Conservation (phyloP, 163 green algal genomes). For the Scenedesmus sp. region DNA sequence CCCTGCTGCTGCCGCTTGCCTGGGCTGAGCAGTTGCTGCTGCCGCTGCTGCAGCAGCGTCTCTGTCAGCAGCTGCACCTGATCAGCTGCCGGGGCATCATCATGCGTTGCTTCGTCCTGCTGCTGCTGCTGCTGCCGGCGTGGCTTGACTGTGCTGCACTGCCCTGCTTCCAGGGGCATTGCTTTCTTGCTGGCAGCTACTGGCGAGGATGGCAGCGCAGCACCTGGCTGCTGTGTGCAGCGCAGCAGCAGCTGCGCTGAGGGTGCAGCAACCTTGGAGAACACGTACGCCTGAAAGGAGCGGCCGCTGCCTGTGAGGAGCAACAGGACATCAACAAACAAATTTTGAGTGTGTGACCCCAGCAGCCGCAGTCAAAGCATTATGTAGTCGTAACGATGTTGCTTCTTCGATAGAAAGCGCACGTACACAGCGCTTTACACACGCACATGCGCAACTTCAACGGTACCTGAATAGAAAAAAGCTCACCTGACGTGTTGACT, state of each 20-base stretch:
- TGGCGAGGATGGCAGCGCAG: not conserved
- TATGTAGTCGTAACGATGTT: not conserved
- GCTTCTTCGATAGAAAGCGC: not conserved
- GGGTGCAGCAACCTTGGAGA: slow-evolving; percentile 63
- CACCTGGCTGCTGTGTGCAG: slow-evolving; percentile 17
- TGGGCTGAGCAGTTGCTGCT: slow-evolving; percentile 11
- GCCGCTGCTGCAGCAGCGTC: not conserved
- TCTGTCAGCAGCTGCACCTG: slow-evolving; percentile 40
- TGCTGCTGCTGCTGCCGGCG: slow-evolving; percentile 9
- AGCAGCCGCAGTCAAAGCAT: not conserved
- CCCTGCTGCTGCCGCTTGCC: not conserved
- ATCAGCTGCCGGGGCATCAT: not conserved
- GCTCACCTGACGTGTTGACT: not conserved
- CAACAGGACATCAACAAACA: not conserved
- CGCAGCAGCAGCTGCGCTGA: slow-evolving; percentile 40
- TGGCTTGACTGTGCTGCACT: not conserved
- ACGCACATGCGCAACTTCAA: not conserved
- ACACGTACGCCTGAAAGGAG: slow-evolving; percentile 92
- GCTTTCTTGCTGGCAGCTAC: not conserved
- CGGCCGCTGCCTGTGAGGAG: slow-evolving; percentile 82
- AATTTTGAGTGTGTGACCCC: not conserved
- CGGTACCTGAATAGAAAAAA: not conserved
- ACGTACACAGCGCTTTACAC: not conserved
- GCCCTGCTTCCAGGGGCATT: not conserved
- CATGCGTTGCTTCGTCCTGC: not conserved